Evolutionary conservation across 345 rosid genomes (phyloP).

Genomic region (Eutrema heterophyllum): DNA sequence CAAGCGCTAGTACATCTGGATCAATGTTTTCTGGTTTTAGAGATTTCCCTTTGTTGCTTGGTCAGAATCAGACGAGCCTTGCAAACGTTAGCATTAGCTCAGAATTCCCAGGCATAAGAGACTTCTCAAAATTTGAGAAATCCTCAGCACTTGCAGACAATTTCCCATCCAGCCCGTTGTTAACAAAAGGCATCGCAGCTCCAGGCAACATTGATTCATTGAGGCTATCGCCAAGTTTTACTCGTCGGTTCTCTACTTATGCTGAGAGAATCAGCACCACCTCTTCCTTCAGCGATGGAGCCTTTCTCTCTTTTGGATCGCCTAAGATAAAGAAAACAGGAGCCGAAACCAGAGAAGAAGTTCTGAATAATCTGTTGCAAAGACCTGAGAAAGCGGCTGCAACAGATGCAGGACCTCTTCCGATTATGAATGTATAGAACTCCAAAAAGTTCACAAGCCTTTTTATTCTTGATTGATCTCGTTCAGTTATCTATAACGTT

Average conservation of each 20-base stretch:
- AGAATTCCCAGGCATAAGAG: conserved; percentile 40
- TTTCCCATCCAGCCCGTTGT: conserved; percentile 42
- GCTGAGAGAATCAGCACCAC: conserved; percentile 79
- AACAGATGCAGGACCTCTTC: conserved; percentile 37
- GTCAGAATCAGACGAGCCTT: conserved; percentile 34
- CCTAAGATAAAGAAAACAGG: conserved; percentile 84
- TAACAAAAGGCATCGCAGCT: conserved; percentile 40
- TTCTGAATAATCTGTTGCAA: conserved; percentile 47
- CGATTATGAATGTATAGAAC: conserved; percentile 46
- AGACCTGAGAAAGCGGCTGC: conserved; percentile 48
- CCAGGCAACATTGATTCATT: conserved; percentile 40
- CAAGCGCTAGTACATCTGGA: conserved; percentile 47
- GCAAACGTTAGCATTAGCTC: conserved; percentile 11
- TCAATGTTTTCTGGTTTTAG: conserved; percentile 49
- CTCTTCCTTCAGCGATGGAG: conserved; percentile 61
- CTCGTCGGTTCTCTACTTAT: conserved; percentile 61
- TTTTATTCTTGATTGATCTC: background rate
- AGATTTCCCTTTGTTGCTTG: conserved; percentile 42
- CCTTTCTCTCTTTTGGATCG: conserved; percentile 45
- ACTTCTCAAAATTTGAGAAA: conserved; percentile 39
- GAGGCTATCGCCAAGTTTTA: conserved; percentile 39
- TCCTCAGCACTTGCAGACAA: conserved; percentile 40
- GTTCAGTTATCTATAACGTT: background rate
- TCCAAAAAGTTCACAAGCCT: background rate
- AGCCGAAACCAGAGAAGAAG: conserved; percentile 67